Conservation (phyloP, 1,139 yeast species). For the Suhomyces atakaporum region DNA sequence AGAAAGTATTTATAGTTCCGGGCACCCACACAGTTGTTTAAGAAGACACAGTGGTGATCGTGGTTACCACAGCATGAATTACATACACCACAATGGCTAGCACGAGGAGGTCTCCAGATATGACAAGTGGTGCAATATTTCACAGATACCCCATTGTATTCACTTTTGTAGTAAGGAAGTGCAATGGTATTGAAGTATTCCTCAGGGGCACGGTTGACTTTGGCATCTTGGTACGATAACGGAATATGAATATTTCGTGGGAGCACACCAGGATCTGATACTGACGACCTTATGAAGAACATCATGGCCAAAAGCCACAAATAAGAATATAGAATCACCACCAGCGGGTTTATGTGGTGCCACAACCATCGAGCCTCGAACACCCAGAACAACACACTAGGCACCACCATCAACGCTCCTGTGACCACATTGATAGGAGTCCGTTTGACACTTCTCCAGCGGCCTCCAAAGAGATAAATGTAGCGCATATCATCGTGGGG, state of each 20-base stretch:
- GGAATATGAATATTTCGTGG: constrained; percentile 69
- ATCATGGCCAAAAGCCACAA: constrained; percentile 51
- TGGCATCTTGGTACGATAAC: constrained; percentile 10
- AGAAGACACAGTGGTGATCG: constrained; percentile 45
- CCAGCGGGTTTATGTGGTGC: constrained; percentile 57
- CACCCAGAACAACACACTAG: constrained; percentile 50
- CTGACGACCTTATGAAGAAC: constrained; percentile 56
- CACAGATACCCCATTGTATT: constrained; percentile 39
- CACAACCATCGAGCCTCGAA: constrained; percentile 58
- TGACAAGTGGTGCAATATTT: constrained; percentile 49
- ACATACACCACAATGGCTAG: constrained; percentile 47
- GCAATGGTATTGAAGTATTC: constrained; percentile 63
- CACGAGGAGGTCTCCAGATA: constrained; percentile 49
- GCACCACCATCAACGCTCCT: constrained; percentile 37
- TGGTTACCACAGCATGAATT: constrained; percentile 46
- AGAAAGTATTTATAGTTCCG: constrained; percentile 38
- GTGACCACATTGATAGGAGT: constrained; percentile 38
- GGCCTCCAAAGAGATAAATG: constrained; percentile 64
- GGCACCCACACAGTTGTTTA: constrained; percentile 44
- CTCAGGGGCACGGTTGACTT: constrained; percentile 46
- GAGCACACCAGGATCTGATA: constrained; percentile 71
- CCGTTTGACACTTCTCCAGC: constrained; percentile 48
- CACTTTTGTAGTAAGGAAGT: constrained; percentile 47
- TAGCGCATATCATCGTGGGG: constrained; percentile 32
- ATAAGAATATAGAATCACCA: constrained; percentile 60